Evolutionary conservation across 2,329 filamentous ascomycete genomes (phyloP).

Genomic region (Colletotrichum sp.): DNA sequence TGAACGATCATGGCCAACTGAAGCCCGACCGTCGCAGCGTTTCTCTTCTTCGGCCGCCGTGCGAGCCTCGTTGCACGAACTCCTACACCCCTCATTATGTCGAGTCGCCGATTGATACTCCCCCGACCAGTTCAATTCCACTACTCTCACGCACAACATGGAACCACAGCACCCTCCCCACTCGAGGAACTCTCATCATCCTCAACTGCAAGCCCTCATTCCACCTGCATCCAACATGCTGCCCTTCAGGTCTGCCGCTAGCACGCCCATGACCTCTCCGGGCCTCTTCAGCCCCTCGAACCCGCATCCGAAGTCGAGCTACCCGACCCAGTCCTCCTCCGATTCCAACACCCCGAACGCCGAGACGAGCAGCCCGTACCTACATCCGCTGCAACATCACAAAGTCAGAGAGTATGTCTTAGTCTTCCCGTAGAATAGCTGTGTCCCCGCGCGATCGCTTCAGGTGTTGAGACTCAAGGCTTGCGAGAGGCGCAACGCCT

Average conservation of each 20-base stretch:
- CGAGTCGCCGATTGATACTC: conserved; percentile 21
- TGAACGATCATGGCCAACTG: conserved; percentile 13
- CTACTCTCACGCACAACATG: neutral
- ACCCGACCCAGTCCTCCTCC: conserved; percentile 48
- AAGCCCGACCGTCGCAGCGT: neutral
- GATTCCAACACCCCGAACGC: conserved; percentile 60
- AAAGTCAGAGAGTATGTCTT: conserved; percentile 73
- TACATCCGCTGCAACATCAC: conserved; percentile 75
- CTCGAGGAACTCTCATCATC: conserved; percentile 7
- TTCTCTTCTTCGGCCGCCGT: conserved; percentile 15
- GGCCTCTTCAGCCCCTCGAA: conserved; percentile 64
- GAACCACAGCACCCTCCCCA: conserved; percentile 12
- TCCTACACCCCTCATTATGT: conserved; percentile 20
- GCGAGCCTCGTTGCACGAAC: conserved; percentile 18
- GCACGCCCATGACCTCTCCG: conserved; percentile 65
- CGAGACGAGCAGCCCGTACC: conserved; percentile 60
- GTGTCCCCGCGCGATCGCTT: no score
- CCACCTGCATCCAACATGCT: conserved; percentile 40
- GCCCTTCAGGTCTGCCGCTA: conserved; percentile 54
- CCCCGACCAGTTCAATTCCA: conserved; percentile 1
- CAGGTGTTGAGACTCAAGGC: neutral
- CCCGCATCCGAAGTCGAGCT: conserved; percentile 42
- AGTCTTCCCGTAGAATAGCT: neutral
- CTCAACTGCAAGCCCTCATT: conserved; percentile 19
- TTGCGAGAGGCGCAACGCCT: neutral